phyloP scores from a whole-genome alignment of 2,329 filamentous ascomycete species.

The Fusarium verticillioides region DNA sequence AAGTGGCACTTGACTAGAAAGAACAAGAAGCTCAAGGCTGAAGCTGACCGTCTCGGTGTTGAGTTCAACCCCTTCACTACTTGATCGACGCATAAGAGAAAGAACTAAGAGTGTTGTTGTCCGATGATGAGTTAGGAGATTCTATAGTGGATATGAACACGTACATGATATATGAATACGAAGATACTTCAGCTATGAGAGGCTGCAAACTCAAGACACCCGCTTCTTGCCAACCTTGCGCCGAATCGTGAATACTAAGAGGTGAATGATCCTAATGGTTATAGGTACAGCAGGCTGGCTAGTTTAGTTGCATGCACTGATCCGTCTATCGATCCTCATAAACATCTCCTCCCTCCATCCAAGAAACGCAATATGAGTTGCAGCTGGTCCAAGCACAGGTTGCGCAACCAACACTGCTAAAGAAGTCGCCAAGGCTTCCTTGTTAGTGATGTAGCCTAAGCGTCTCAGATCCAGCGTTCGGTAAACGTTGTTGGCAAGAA shows the following conservation, averaged over 20 bases:
- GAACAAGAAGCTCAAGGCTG: conserved; percentile 33
- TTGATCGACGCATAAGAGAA: neutral
- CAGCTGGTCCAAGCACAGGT: conserved; percentile 5
- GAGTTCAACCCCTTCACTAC: conserved; percentile 34
- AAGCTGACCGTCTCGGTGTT: conserved; percentile 24
- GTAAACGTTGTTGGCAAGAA: neutral
- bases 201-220: neutral
- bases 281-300: accelerated
- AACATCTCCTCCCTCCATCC: conserved; percentile 13
- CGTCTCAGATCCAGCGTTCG: neutral
- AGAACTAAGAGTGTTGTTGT: too few relatives aligned
- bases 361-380: conserved; percentile 6
- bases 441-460: neutral
- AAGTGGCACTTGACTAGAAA: conserved; percentile 33
- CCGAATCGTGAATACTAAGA: accelerated
- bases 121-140: too few relatives aligned
- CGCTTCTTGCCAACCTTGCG: neutral
- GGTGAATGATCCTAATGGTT: neutral
- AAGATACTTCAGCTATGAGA: neutral
- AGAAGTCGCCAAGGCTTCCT: neutral
- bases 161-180: neutral
- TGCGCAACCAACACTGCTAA: neutral
- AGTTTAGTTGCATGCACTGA: accelerated
- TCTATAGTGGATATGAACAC: neutral
- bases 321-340: neutral